A percentile compares a stretch with the other conserved stretches of the same genome.
Evolutionary conservation across 441 rosid genomes (phyloP).

Genomic region (Populus hybrid): DNA sequence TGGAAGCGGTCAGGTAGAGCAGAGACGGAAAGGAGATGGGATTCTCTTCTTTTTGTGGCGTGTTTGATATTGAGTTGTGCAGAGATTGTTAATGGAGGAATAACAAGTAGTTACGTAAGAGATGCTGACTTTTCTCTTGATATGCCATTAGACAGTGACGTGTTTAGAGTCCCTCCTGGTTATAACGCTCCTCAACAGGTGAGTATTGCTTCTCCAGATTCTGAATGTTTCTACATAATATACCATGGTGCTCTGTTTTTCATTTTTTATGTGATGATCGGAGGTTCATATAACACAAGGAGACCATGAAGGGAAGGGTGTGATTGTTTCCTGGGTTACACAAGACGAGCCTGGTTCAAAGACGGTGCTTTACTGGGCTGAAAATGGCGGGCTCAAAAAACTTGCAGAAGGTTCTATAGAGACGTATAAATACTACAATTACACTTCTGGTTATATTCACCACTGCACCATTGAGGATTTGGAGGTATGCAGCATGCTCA

Average conservation of each 20-base stretch:
- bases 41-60: not conserved
- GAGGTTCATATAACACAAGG: slow-evolving; percentile 75
- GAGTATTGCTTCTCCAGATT: not conserved
- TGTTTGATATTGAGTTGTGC: slow-evolving; percentile 18
- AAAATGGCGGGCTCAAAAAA: slow-evolving; percentile 24
- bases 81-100: slow-evolving; percentile 28
- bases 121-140: slow-evolving; percentile 28
- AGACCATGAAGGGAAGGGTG: slow-evolving; percentile 56
- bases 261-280: not conserved
- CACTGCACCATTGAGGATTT: slow-evolving; percentile 52
- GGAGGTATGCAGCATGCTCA: slow-evolving; percentile 38
- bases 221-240: not conserved
- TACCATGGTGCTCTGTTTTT: not conserved
- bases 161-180: slow-evolving; percentile 46
- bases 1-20: not conserved
- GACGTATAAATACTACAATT: slow-evolving; percentile 52
- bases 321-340: slow-evolving; percentile 68
- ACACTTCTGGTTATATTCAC: slow-evolving; percentile 75
- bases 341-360: slow-evolving; percentile 55
- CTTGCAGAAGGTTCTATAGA: slow-evolving; percentile 38
- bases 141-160: slow-evolving; percentile 48
- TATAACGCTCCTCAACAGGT: slow-evolving; percentile 61
- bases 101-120: slow-evolving; percentile 38
- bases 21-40: slow-evolving; percentile 15
- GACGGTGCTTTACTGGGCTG: slow-evolving; percentile 54